Conservation (phyloP, 2,329 filamentous ascomycete species). For the Sporothrix protearum region DNA sequence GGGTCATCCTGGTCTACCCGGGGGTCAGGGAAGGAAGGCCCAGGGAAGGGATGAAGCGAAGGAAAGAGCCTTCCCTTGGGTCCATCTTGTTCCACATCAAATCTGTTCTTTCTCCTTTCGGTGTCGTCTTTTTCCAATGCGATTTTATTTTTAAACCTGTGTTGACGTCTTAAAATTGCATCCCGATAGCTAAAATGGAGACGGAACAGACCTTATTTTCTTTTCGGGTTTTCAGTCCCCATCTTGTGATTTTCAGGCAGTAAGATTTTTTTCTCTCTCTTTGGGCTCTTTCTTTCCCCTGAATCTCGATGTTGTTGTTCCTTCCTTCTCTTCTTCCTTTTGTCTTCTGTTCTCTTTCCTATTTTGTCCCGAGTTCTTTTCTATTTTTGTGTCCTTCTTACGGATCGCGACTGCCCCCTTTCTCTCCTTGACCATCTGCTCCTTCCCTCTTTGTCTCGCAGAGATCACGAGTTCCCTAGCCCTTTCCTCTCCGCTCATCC, state of each 20-base stretch:
- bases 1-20: neutral
- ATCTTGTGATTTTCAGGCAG: neutral
- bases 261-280: neutral
- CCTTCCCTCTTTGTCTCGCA: constrained; percentile 15
- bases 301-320: neutral
- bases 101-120: neutral
- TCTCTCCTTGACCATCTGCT: neutral
- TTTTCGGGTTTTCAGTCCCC: neutral
- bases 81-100: neutral
- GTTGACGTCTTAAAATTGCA: neutral
- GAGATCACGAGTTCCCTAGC: constrained; percentile 12
- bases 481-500: constrained; percentile 3
- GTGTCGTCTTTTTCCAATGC: neutral
- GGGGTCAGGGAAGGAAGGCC: neutral
- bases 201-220: neutral
- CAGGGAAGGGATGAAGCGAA: too few relatives aligned
- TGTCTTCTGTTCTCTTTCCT: neutral
- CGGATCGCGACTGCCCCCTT: neutral
- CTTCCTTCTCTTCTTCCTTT: neutral
- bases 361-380: neutral
- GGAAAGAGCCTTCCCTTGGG: neutral
- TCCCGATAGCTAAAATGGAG: neutral
- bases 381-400: neutral
- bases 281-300: neutral
- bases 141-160: neutral